These are phyloP conservation scores for Cicer chorassanicum DNA, from an alignment of 306 rosid genomes.

Conservation along the genomic window DNA sequence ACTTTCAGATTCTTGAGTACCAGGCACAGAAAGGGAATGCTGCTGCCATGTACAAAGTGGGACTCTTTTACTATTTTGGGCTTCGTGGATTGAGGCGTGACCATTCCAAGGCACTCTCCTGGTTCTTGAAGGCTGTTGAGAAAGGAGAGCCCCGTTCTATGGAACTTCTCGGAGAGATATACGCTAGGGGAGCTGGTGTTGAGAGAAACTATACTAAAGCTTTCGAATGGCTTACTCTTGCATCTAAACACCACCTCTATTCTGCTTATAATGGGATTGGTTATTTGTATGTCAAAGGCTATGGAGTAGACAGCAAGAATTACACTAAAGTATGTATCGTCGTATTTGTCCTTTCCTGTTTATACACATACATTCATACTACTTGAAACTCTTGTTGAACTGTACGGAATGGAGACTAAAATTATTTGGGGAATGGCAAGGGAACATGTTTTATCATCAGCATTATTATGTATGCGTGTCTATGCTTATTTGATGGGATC, in stretches of 20 bases:
- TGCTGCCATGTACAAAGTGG: conserved; percentile 89
- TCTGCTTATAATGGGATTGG: conserved; percentile 97
- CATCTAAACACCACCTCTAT: conserved; percentile 76
- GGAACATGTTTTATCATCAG: background rate
- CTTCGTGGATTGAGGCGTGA: conserved; percentile 93
- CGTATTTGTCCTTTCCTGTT: background rate
- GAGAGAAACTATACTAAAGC: conserved; percentile 92
- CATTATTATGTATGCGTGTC: background rate
- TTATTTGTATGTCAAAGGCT: conserved; percentile 89
- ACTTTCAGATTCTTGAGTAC: conserved; percentile 90
- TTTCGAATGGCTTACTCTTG: conserved; percentile 90
- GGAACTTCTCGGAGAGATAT: conserved; percentile 96
- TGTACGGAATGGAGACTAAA: background rate
- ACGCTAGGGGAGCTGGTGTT: conserved; percentile 95
- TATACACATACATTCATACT: background rate
- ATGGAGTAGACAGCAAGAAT: conserved; percentile 87
- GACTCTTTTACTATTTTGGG: conserved; percentile 96
- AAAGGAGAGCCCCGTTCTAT: conserved; percentile 93
- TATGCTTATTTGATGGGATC: conserved; percentile 28
- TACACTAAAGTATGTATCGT: conserved; percentile 71
- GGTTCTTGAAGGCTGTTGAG: conserved; percentile 94
- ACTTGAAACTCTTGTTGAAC: background rate
- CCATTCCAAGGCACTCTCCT: conserved; percentile 76
- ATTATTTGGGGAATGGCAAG: background rate
- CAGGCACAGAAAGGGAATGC: conserved; percentile 97